Conservation (phyloP, 1,284 basidiomycete genomes). For the Puccinia triticina region DNA sequence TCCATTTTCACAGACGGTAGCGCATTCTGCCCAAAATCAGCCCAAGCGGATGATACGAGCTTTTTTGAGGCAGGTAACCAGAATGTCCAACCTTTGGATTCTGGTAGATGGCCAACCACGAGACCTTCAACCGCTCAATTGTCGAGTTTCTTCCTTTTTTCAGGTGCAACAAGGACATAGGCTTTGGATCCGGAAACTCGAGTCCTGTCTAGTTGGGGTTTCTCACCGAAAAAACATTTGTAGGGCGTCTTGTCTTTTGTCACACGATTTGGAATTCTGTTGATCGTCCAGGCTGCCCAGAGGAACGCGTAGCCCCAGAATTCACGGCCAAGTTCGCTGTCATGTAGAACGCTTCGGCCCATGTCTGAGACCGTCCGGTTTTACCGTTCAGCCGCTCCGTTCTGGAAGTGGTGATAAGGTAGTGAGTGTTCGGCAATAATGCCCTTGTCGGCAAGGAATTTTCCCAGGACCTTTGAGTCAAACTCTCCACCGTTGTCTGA, state of each 20-base stretch:
- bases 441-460: neutral
- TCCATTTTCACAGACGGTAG: too few species aligned
- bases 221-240: constrained; percentile 1
- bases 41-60: too few species aligned
- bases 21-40: too few species aligned
- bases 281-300: neutral
- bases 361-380: constrained; percentile 6
- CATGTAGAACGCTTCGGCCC: neutral
- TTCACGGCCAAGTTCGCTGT: neutral
- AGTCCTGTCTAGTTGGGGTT: neutral
- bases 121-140: too few species aligned
- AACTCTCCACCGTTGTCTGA: too few species aligned
- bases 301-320: constrained; percentile 10
- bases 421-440: neutral
- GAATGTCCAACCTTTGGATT: too few species aligned
- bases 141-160: too few species aligned
- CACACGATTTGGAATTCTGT: neutral
- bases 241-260: neutral
- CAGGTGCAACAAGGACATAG: too few species aligned
- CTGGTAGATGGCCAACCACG: too few species aligned
- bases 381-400: too few species aligned
- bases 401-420: constrained; percentile 21
- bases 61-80: too few species aligned
- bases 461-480: neutral
- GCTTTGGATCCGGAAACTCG: neutral